Evolutionary conservation across 352 stramenopile genomes (phyloP).

Genomic region (Paralagenidium karlingii): DNA sequence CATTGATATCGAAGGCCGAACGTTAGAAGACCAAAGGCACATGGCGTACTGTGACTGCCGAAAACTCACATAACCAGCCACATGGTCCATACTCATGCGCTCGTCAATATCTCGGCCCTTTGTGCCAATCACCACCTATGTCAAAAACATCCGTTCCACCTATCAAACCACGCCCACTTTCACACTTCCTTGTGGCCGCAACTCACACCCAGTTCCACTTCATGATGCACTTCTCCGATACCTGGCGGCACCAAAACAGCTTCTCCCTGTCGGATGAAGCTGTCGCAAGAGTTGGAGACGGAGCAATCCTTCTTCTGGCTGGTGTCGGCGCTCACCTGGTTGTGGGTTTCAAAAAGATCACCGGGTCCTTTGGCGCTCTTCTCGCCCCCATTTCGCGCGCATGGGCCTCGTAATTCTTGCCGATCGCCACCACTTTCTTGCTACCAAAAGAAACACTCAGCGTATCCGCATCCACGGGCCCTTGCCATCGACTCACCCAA

Average conservation of each 20-base stretch:
- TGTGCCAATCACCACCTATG: constrained; percentile 59
- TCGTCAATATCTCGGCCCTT: constrained; percentile 44
- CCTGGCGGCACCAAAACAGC: constrained; percentile 47
- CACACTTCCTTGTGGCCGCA: neutral
- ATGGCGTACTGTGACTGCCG: neutral
- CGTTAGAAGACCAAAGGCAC: too few species aligned
- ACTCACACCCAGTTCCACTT: constrained; percentile 69
- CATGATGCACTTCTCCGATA: constrained; percentile 69
- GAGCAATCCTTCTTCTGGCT: neutral
- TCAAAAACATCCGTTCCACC: too few species aligned
- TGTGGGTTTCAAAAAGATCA: constrained; percentile 77
- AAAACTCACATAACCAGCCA: constrained; percentile 41
- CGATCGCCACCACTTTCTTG: constrained; percentile 76
- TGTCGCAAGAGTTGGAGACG: constrained; percentile 8
- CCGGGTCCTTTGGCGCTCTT: constrained; percentile 48
- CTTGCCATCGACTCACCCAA: constrained; percentile 14
- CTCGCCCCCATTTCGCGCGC: constrained; percentile 61
- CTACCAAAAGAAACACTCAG: constrained; percentile 6
- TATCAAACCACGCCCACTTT: too few species aligned
- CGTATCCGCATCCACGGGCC: too few species aligned
- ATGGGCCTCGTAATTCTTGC: constrained; percentile 80
- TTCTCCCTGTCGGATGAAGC: constrained; percentile 44
- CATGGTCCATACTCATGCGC: constrained; percentile 46
- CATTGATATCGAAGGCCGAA: too few species aligned
- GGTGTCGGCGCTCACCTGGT: constrained; percentile 18